phyloP scores from a whole-genome alignment of 139 green algal species.

The Tetraselmis striata region DNA sequence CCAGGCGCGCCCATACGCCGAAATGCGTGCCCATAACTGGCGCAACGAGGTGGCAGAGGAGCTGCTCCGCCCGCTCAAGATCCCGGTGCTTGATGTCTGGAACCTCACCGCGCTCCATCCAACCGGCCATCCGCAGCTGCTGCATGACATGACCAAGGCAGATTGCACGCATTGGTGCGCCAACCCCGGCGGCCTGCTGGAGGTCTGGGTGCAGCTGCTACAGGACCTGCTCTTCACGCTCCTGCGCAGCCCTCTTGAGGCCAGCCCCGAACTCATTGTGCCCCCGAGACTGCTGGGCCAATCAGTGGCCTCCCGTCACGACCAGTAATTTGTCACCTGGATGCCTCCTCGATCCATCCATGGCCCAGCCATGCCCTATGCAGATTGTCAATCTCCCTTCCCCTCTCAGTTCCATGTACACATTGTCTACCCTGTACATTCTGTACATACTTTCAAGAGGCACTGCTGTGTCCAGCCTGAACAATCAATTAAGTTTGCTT shows the following conservation, averaged over 20 bases:
- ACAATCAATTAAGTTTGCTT: too few relatives aligned
- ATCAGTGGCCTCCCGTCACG: too few relatives aligned
- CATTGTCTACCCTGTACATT: too few relatives aligned
- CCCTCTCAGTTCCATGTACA: too few relatives aligned
- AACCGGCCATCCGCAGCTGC: background rate
- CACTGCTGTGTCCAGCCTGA: too few relatives aligned
- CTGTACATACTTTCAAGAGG: too few relatives aligned
- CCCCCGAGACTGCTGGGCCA: too few relatives aligned
- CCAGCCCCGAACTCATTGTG: too few relatives aligned
- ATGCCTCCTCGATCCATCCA: too few relatives aligned
- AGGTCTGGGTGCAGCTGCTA: background rate
- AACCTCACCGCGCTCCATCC: background rate
- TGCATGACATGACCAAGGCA: background rate
- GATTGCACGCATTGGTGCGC: background rate
- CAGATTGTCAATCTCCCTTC: too few relatives aligned
- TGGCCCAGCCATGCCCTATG: too few relatives aligned
- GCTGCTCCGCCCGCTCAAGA: background rate
- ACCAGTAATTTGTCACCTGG: too few relatives aligned
- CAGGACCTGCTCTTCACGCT: background rate
- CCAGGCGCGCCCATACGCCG: background rate
- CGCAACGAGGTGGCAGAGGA: background rate
- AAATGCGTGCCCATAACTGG: background rate
- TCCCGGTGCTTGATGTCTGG: background rate
- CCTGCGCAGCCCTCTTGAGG: background rate
- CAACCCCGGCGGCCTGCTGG: background rate